Base-by-base conservation (phyloP, 352 stramenopile species). In the Globisporangium megalacanthum region DNA sequence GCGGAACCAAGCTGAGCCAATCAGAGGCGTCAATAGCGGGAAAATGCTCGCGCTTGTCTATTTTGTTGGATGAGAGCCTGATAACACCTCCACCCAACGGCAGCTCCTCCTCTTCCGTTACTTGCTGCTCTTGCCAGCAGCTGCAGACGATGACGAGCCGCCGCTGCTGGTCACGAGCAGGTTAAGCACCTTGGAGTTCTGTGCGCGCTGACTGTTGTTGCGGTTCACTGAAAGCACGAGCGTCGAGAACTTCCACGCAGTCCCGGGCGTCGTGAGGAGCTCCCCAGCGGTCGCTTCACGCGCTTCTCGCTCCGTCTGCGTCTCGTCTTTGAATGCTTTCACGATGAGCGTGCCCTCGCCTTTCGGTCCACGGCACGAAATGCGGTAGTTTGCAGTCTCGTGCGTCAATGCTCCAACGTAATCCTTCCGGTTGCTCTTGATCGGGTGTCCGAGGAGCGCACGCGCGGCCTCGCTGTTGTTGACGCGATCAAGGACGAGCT, bases 241-340 rank as follows among this genome's bases (percentile, higher is more conserved):
- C 7, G 79, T 88, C 8, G 79, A 88, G 53, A 89, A 89, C 55
- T 86, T 88, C 79, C 79, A 89, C 45, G 79, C 74, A 6, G 77
- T 88, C 36, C 79, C 79, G 1, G 79, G 79, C 8, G 77, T 86
- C 13, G 72, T 65, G 71, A 89, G 83, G 52, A 81, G 64, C 25
- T 55, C 50, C 25, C 56, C 37, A 10, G 56, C 49, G 0, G 49
- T 49, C 0, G 49, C 41, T 11, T 57, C 49, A 19, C 39, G 41
- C 14, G 55, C 49, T 11, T 60, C 22, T 2, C 60, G 52, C 20
- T 67, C 65, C 1, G 52, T 52, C 41, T 70, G 65, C 31, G 55
- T 33, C 10, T 69, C 62, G 54, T 79, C 73, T 61, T 89, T 89
- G 68, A 79, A 86, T 17, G 80, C 80, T 62, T 89, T 88, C 56